phyloP scores from a whole-genome alignment of 2,329 filamentous ascomycete species.

The Ploettnerulaceae sp. region DNA sequence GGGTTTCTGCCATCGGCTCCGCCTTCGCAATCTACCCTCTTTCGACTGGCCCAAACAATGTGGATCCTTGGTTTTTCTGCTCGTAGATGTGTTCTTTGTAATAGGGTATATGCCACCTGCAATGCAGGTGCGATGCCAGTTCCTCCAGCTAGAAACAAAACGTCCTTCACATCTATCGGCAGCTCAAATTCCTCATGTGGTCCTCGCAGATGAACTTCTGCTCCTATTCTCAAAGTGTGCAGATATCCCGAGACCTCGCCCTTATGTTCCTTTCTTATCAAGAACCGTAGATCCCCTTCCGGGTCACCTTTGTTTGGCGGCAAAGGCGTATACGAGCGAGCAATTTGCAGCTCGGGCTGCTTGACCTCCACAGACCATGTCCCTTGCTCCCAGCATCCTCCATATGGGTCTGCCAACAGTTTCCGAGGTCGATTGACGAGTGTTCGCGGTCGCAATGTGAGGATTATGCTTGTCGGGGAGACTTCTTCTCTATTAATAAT shows the following conservation, averaged over 20 bases:
- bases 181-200: constrained; percentile 66
- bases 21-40: constrained; percentile 61
- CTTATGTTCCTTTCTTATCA: constrained; percentile 70
- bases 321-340: constrained; percentile 84
- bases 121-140: constrained; percentile 89
- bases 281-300: constrained; percentile 55
- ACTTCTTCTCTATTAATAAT: constrained; percentile 57
- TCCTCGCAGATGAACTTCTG: constrained; percentile 70
- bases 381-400: constrained; percentile 53
- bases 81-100: constrained; percentile 38
- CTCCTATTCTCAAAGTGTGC: constrained; percentile 55
- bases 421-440: not conserved
- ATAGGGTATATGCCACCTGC: constrained; percentile 66
- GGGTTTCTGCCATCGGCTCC: not conserved
- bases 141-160: constrained; percentile 86
- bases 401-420: constrained; percentile 33
- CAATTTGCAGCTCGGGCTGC: constrained; percentile 90
- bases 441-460: constrained; percentile 51
- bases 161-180: constrained; percentile 44
- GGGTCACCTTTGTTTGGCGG: constrained; percentile 45
- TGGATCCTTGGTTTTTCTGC: constrained; percentile 46
- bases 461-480: constrained; percentile 63
- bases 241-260: constrained; percentile 88
- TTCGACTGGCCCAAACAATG: constrained; percentile 79
- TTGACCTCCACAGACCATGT: constrained; percentile 91